Conservation (phyloP, 2,329 filamentous ascomycete genomes). For the Fusarium hainanense region DNA sequence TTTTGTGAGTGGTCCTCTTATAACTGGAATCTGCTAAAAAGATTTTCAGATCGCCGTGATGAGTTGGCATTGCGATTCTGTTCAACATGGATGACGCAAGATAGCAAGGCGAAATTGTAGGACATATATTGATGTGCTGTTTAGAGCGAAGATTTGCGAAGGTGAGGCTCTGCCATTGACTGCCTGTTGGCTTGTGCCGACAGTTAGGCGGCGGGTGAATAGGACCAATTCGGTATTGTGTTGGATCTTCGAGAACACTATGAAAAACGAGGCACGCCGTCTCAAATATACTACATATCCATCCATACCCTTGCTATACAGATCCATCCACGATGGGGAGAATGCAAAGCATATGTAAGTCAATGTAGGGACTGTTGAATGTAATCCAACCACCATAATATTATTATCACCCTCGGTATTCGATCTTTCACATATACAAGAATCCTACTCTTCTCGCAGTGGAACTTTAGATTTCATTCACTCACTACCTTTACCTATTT, state of each 20-base stretch:
- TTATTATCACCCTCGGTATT: too few species aligned
- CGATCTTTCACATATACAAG: neutral
- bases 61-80: conserved; percentile 39
- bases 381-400: neutral
- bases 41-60: conserved; percentile 37
- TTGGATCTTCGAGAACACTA: neutral
- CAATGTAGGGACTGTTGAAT: neutral
- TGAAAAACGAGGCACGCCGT: neutral
- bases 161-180: conserved; percentile 8
- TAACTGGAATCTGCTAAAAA: conserved; percentile 6
- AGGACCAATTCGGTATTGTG: neutral
- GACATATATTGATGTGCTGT: neutral
- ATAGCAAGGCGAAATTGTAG: conserved; percentile 19
- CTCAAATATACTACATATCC: neutral
- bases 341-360: neutral
- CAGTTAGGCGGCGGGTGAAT: neutral
- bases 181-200: neutral
- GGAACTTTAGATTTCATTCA: neutral
- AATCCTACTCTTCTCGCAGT: neutral
- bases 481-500: neutral
- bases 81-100: conserved; percentile 7
- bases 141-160: neutral
- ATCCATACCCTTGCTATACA: neutral
- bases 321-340: neutral
- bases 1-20: conserved; percentile 25